A percentile compares a stretch with the other conserved stretches of the same genome.
Conservation (phyloP, 257 asterid genomes). For the Salvia hispanica region DNA sequence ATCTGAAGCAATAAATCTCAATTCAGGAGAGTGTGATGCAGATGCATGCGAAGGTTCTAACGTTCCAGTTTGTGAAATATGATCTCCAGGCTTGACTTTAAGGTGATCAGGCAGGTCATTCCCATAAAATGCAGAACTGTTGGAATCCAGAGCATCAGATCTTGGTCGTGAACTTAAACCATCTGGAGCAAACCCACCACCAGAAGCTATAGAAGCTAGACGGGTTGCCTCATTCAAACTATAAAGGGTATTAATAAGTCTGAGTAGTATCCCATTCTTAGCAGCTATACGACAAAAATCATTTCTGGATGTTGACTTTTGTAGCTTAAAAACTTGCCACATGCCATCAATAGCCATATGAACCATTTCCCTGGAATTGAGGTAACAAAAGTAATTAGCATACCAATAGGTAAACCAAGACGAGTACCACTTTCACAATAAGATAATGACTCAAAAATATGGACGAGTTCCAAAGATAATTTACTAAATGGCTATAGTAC, state of each 20-base stretch:
- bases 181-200: slow-evolving; percentile 73
- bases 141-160: slow-evolving; percentile 74
- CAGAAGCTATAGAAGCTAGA: slow-evolving; percentile 70
- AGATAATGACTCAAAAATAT: slow-evolving; percentile 10
- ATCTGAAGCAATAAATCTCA: slow-evolving; percentile 54
- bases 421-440: slow-evolving; percentile 8
- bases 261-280: slow-evolving; percentile 83
- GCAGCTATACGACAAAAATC: slow-evolving; percentile 96
- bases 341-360: slow-evolving; percentile 99
- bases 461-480: slow-evolving; percentile 9
- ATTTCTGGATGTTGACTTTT: slow-evolving; percentile 85
- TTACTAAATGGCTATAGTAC: slow-evolving; percentile 8
- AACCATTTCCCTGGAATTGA: slow-evolving; percentile 88
- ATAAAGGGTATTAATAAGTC: slow-evolving; percentile 91
- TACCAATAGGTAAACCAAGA: slow-evolving; percentile 17
- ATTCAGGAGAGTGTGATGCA: slow-evolving; percentile 68
- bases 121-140: slow-evolving; percentile 55
- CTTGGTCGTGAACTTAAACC: slow-evolving; percentile 66
- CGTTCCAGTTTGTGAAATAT: slow-evolving; percentile 49
- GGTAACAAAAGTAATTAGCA: slow-evolving; percentile 37
- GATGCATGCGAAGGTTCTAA: slow-evolving; percentile 73
- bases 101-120: slow-evolving; percentile 65
- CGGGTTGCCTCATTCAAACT: slow-evolving; percentile 96
- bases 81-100: slow-evolving; percentile 74
- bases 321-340: slow-evolving; percentile 99